These are phyloP conservation scores for Cyathus striatus DNA, from an alignment of 768 basidiomycete genomes.

Conservation along the genomic window DNA sequence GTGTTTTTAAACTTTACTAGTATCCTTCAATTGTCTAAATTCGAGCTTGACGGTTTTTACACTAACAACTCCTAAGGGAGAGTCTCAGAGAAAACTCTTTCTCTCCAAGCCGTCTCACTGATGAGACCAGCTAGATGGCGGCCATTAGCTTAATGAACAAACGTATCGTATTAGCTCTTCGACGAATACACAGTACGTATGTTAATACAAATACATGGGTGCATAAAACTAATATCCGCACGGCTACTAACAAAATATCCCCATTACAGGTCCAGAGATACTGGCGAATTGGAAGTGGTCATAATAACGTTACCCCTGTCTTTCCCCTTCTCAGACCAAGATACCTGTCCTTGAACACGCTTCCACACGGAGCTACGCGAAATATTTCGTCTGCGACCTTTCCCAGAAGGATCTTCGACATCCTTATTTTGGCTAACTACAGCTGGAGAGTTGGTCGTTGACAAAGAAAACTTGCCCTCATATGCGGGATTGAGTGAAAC, in stretches of 20 bases:
- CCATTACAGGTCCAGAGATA: background rate
- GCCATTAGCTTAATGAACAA: too few relatives aligned
- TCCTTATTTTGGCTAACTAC: background rate
- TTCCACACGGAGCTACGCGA: background rate
- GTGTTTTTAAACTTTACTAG: too few relatives aligned
- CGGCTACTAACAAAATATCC: background rate
- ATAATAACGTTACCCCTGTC: background rate
- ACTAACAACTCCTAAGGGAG: too few relatives aligned
- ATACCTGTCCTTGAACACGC: conserved; percentile 4
- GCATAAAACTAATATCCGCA: too few relatives aligned
- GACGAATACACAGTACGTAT: too few relatives aligned
- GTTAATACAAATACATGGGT: too few relatives aligned
- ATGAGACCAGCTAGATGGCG: too few relatives aligned
- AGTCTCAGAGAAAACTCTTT: too few relatives aligned
- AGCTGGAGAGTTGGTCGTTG: conserved; percentile 6
- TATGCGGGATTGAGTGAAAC: conserved; percentile 27
- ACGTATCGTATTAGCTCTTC: too few relatives aligned
- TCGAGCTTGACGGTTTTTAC: too few relatives aligned
- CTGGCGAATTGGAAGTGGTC: background rate
- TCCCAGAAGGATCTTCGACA: conserved; percentile 6
- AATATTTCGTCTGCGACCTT: conserved; percentile 3
- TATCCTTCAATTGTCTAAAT: too few relatives aligned
- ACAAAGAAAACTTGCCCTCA: conserved; percentile 28
- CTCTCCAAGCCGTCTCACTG: too few relatives aligned
- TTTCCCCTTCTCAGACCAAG: conserved; percentile 2